Evolutionary conservation across 768 basidiomycete genomes (phyloP), one percentile per base, ranked within the genome.

Genomic region (Amanita jacksonii): DNA sequence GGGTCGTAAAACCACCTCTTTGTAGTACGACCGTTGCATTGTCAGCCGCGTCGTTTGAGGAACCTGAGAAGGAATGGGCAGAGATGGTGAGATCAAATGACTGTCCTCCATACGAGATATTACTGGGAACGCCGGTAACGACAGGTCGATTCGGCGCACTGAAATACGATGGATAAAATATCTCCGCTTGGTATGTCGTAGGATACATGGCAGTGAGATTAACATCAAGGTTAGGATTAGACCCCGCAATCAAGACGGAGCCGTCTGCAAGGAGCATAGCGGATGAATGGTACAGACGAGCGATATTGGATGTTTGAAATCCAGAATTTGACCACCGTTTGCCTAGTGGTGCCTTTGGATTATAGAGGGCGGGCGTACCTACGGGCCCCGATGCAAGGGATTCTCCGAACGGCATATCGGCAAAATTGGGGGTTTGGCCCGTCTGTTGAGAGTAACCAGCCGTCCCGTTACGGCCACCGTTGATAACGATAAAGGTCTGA

Each of bases 91-190:
- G 65, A 60, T 93, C 76, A 59, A 96, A 96, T 13, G 72, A 66
- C 20, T 65, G 48, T 1, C 94, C 94, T 30, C 94, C 94, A 54
- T 99, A 99, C 0, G 75, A 63, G 40, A 99, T 67, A 1, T 66
- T 83, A n/a, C 61, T 62, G 0, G 93, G 93, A 0, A 89, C 59
- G 5, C 84, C 82, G 10, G 66, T 58, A 10, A 83, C 85, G 1
- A 62, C 62, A 1, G 94, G 94, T 8, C 91, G 82, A 0, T 68
- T 67, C 35, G 62, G 55, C 8, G 82, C 73, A 31, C 74, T 68
- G 67, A 84, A 97, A 66, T 94, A 99, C 8, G 79, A 71, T 0
- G 94, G 94, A 66, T 92, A 97, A 70, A 92, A 99, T 31, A 81
- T 73, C 59, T 94, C 91, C 1, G 84, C 81, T 24, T 76, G 67